Evolutionary conservation across 179 eudicot species (phyloP), one percentile per base, ranked within the genome.

Genomic region (Beta lomatogona): DNA sequence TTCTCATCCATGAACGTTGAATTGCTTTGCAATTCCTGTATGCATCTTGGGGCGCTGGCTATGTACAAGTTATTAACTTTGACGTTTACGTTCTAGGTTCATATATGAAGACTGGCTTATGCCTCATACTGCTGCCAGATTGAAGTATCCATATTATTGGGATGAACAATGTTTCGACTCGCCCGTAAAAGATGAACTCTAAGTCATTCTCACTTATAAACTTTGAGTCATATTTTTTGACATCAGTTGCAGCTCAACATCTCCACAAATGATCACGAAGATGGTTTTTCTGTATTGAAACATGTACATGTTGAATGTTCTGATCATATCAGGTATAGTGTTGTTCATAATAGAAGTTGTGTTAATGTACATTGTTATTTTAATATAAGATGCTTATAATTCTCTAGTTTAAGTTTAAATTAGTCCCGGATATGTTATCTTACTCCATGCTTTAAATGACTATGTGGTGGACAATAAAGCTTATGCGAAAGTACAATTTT

Each of bases 91-190:
- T 77, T 82, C 65, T 90, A 93, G 98, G 87, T 93, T 92, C 86
- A 80, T 86, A 80, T 93, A 93, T 81, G 88, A 89, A 11, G 94
- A 91, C 75, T 92, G 98, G 98, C 77, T 71, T 58, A 89, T 91
- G 96, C 98, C 96, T 41, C 98, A 93, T 83, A 88, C 90, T 36
- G 96, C 94, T 61, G 94, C 97, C 45, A 87, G 83, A 55, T 66
- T 91, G 88, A 89, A 82, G 88, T 93, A 76, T 75, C 97, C 96
- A 25, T 86, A 78, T 83, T 86, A 89, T 66, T 93, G 97, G 97
- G 97, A 92, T 77, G 90, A 91, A 85, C 81, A 87, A 7, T 92
- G 90, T 74, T 87, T 91, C 65, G 80, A 88, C 60, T 73, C 87
- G 21, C 85, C 85, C 6, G 65, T n/a, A 18, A 92, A 88, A 78